Evolutionary conservation across 768 basidiomycete species (phyloP).

Genomic region (Tubosaeta sp.): DNA sequence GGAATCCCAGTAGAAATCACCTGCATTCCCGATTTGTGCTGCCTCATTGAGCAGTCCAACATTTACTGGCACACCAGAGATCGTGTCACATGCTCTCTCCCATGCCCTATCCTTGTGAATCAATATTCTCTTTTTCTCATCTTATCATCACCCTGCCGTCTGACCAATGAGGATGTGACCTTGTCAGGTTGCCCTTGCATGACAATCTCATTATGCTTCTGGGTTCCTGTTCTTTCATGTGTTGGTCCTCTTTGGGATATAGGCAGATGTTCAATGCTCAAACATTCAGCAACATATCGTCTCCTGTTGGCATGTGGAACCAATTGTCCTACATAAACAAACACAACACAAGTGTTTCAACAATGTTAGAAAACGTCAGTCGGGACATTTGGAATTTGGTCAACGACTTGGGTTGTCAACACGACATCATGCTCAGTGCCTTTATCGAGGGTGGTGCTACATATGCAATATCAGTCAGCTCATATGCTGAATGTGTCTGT

Average conservation of each 20-base stretch:
- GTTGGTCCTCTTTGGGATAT: background rate
- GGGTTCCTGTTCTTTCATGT: background rate
- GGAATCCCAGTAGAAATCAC: too few relatives aligned
- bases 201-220: background rate
- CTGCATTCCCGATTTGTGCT: too few relatives aligned
- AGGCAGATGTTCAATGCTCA: background rate
- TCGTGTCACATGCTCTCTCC: background rate
- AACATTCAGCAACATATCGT: background rate
- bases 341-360: background rate
- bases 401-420: slow-evolving; percentile 3
- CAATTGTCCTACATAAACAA: background rate
- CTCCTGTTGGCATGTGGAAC: background rate
- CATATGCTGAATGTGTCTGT: background rate
- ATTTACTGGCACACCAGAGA: too few relatives aligned
- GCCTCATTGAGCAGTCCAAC: too few relatives aligned
- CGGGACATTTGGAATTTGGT: background rate
- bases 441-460: background rate
- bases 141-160: background rate
- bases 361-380: background rate
- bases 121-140: background rate
- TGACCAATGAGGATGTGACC: background rate
- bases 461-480: background rate
- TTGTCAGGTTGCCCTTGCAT: background rate
- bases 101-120: background rate
- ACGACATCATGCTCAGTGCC: background rate